These are phyloP conservation scores for Eucalyptus globulus DNA, from an alignment of 345 rosid species.

Conservation along the genomic window DNA sequence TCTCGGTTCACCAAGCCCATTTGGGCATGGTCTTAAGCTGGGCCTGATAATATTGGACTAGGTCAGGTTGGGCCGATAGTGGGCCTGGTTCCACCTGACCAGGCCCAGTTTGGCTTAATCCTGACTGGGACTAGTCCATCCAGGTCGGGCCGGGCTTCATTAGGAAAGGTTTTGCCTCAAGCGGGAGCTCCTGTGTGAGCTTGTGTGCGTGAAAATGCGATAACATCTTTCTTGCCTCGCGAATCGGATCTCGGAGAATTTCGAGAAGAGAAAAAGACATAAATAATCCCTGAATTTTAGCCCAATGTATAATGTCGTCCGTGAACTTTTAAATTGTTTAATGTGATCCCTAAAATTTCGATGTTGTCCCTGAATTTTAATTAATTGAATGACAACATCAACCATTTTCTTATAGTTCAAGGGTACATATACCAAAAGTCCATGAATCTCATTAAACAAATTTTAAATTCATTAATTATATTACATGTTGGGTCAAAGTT, in stretches of 20 bases:
- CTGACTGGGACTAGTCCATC: not conserved
- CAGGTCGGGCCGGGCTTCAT: not conserved
- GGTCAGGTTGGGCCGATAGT: not conserved
- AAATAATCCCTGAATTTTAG: too few relatives aligned
- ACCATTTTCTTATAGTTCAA: not conserved
- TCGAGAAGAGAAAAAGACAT: not conserved
- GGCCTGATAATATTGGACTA: not conserved
- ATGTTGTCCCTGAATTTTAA: fast-evolving
- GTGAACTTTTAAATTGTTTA: fast-evolving
- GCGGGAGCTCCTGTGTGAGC: not conserved
- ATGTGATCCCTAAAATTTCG: fast-evolving
- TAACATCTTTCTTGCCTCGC: not conserved
- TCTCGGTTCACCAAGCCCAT: not conserved
- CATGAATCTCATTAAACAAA: too few relatives aligned
- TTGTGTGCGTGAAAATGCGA: not conserved
- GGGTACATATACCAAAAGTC: too few relatives aligned
- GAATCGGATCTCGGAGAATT: fast-evolving
- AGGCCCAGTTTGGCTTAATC: not conserved
- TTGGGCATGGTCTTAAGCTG: not conserved
- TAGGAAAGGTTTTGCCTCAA: not conserved
- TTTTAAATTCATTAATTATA: too few relatives aligned
- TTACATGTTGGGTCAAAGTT: too few relatives aligned
- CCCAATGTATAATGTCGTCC: fast-evolving
- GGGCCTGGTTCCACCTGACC: not conserved
- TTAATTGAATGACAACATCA: fast-evolving